These are phyloP conservation scores for Malus asiatica DNA, from an alignment of 306 rosid species.

Conservation along the genomic window DNA sequence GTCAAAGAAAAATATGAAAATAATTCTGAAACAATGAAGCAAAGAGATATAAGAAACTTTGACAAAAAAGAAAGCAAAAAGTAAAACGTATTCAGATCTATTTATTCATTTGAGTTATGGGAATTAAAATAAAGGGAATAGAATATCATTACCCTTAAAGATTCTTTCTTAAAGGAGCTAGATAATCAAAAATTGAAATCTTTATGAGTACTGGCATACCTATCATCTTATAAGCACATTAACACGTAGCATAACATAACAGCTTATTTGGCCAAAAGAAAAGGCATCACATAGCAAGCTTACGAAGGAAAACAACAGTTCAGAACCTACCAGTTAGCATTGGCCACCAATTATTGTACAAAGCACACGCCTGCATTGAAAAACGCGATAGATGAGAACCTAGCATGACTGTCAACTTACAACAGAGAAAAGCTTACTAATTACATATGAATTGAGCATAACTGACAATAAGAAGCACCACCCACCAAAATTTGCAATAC, in stretches of 20 bases:
- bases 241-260: neutral
- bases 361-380: constrained; percentile 75
- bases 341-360: constrained; percentile 98
- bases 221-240: neutral
- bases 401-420: neutral
- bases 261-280: neutral
- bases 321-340: constrained; percentile 67
- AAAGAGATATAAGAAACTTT: neutral
- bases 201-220: neutral
- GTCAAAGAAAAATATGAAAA: neutral
- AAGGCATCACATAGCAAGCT: neutral
- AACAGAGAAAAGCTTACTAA: neutral
- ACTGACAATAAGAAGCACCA: constrained; percentile 14
- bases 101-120: neutral
- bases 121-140: neutral
- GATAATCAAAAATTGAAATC: neutral
- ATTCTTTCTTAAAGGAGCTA: neutral
- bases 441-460: neutral
- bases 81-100: neutral
- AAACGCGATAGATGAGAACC: constrained; percentile 19
- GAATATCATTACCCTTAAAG: neutral
- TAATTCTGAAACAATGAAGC: neutral
- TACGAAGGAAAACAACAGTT: neutral
- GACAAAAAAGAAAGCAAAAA: neutral
- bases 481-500: constrained; percentile 85